Conservation (phyloP, 371 early-diverging fungal genomes). For the Thermomucor indicae-seudaticae region DNA sequence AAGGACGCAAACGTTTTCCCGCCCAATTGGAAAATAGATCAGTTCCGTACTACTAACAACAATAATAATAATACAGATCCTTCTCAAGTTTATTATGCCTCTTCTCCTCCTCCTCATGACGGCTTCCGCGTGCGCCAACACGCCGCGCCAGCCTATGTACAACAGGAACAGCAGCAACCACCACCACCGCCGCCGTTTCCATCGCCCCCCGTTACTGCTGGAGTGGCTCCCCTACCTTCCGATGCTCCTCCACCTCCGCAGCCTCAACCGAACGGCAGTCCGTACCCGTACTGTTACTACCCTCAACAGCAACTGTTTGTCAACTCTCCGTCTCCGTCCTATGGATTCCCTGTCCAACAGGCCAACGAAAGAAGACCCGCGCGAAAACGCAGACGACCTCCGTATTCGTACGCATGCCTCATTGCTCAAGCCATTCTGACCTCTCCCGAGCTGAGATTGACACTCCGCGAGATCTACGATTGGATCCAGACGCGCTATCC, state of each 20-base stretch:
- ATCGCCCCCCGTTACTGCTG: conserved; percentile 1
- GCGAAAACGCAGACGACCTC: conserved; percentile 56
- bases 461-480: conserved; percentile 67
- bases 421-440: conserved; percentile 70
- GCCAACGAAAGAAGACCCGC: neutral
- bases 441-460: conserved; percentile 49
- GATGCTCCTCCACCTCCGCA: neutral
- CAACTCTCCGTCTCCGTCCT: neutral
- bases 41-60: neutral
- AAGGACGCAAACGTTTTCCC: conserved; percentile 3
- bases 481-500: conserved; percentile 67
- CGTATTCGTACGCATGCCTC: conserved; percentile 68
- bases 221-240: neutral
- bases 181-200: conserved; percentile 5
- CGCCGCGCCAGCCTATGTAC: conserved; percentile 1
- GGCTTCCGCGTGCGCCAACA: conserved; percentile 3
- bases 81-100: no score
- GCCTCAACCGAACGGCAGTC: neutral
- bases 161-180: conserved; percentile 5
- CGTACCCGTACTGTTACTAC: neutral
- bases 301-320: neutral
- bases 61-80: no score
- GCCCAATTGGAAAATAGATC: neutral
- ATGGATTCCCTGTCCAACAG: no score
- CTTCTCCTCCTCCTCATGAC: no score